Base-by-base conservation (phyloP, 2,329 filamentous ascomycete species). In the Penicillium sp. region DNA sequence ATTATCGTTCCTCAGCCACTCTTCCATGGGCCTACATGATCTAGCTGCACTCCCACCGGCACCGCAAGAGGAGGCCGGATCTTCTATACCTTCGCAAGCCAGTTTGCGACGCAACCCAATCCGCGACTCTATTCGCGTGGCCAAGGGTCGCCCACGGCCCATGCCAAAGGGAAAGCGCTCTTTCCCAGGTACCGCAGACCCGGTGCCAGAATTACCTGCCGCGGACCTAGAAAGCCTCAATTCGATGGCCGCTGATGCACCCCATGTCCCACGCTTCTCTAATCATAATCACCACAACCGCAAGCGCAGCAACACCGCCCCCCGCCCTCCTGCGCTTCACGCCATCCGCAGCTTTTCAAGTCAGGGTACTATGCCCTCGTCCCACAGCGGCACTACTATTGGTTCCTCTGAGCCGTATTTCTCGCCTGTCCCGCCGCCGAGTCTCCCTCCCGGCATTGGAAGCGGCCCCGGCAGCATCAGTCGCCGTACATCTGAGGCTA, bases 1-100 rank as follows among this genome's bases (percentile, higher is more conserved):
- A 1, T 81, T 99, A 21, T 96, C 93, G 0, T 99, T 98, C 84
- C 82, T 99, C 31, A 93, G 93, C 13, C 92, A 97, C 71, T 96
- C 93, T 1, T 86, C 89, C 16, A 89, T 93, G 68, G 87, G 89
- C 1, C 83, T 93, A 5, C 90, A 91, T 2, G 90, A 95, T 52
- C 85, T 92, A 16, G 79, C 88, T 3, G 73, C 84, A 14, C 74
- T 83, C 21, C 84, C 82, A n/a, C 82, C 84, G 7, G 77, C 81
- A 22, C 81, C 83, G 5, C 68, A 72, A 62, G 69, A 74, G 56
- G 71, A 77, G 57, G 65, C 63, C 49, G 58, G 56, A 9, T 63
- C 70, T 47, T 71, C 74, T 24, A 49, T 82, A 78, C 69, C 79
- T 2, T 82, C 82, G 4, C 54, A 54, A 4, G 71, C 81, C 72